A percentile compares a stretch with the other conserved stretches of the same genome.
phyloP scores from a whole-genome alignment of 208 protist species.

The Leishmania braziliensis region DNA sequence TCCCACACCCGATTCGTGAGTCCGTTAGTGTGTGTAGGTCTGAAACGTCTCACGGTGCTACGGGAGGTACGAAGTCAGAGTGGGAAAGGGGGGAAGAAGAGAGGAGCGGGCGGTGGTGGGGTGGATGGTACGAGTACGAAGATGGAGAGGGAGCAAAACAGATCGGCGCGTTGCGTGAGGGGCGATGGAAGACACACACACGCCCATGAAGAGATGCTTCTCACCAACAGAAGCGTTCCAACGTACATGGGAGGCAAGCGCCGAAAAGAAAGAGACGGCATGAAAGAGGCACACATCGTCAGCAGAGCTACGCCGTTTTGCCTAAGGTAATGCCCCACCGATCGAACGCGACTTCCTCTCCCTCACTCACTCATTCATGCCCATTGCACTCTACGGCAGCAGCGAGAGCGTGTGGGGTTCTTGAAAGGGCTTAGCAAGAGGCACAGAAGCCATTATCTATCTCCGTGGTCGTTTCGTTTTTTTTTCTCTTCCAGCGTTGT shows the following conservation, averaged over 20 bases:
- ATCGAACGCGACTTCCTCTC: not conserved
- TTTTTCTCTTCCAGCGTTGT: not conserved
- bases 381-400: not conserved
- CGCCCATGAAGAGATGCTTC: no score
- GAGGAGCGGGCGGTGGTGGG: not conserved
- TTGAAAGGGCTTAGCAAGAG: not conserved
- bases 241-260: not conserved
- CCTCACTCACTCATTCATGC: not conserved
- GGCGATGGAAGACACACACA: not conserved
- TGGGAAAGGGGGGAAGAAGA: not conserved
- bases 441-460: not conserved
- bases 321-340: not conserved
- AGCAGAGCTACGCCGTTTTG: not conserved
- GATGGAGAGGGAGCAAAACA: not conserved
- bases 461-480: not conserved
- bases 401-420: not conserved
- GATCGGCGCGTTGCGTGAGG: not conserved
- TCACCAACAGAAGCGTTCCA: not conserved
- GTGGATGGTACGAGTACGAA: not conserved
- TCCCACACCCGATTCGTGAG: not conserved
- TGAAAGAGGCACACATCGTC: not conserved
- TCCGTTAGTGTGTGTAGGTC: not conserved
- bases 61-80: not conserved
- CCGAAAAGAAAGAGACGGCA: not conserved
- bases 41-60: constrained; percentile 2